Evolutionary conservation across 345 rosid genomes (phyloP).

Genomic region (Diplotaxis tenuifolia): DNA sequence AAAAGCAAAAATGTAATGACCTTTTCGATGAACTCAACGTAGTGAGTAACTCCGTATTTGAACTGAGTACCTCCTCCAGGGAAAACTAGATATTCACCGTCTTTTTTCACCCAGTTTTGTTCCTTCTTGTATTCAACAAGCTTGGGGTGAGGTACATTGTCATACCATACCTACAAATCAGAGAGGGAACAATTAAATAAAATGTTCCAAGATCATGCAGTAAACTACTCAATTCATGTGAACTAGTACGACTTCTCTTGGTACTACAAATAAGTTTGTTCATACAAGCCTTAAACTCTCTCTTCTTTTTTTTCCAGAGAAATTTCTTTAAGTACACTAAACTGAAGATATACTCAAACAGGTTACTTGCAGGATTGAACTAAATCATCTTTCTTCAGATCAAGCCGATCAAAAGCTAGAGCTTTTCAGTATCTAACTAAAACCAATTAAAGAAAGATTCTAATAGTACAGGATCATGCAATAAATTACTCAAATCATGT

Average conservation of each 20-base stretch:
- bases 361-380: not conserved
- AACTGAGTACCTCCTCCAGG: conserved; percentile 98
- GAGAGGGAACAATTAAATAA: not conserved
- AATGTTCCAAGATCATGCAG: not conserved
- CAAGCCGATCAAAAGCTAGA: not conserved
- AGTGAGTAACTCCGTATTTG: conserved; percentile 70
- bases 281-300: not conserved
- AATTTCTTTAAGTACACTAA: no score
- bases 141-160: conserved; percentile 89
- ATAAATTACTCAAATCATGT: no score
- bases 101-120: conserved; percentile 81
- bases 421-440: not conserved
- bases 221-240: not conserved
- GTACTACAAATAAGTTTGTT: not conserved
- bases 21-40: conserved; percentile 62
- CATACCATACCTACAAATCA: conserved; percentile 63
- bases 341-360: not conserved
- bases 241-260: not conserved
- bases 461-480: not conserved
- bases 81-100: conserved; percentile 63
- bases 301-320: no score
- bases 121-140: conserved; percentile 95
- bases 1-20: no score
- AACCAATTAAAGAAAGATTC: not conserved
- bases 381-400: not conserved